Base-by-base conservation (phyloP, 192 early-diverging fungal genomes). In the Piromyces finnis region DNA sequence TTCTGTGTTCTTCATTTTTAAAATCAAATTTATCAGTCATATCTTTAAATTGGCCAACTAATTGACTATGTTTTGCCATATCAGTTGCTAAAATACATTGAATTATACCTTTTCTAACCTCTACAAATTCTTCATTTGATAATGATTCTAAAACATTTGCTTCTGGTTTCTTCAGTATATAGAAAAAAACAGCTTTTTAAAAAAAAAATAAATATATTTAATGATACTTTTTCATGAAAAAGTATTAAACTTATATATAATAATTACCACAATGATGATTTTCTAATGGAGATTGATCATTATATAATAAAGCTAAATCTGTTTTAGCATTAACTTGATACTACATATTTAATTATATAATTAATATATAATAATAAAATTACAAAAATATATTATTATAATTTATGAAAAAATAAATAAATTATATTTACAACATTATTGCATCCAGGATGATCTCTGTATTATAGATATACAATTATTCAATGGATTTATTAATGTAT, bases 21-120 rank as follows among this genome's bases (percentile, higher is more conserved):
- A 83, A 87, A 80, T 83, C 82, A 78, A 88, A 88, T 29, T 77
- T 82, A 22, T 82, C 78, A 12, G 82, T 81, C 28, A 79, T 77
- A 36, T 78, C 79, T 78, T 87, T 87, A 68, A 30, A 51, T 51
- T 51, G 41, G 1, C 41, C 41, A 22, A 51, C 41, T 51, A 51
- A 51, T 22, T 15, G 84, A 29, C 87, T 87, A 80, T 88, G 87
- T 37, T 85, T 85, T 22, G 85, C 84, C 87, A 88, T 87, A 79
- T 88, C 87, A 3, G 87, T 88, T 12, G 87, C 84, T 13, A 88
- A 81, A 77, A 88, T 88, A 81, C 87, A 88, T 32, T 79, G 79
- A 30, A 88, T 83, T 77, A 88, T 82, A n/a, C 83, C 83, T 79
- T 88, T 88, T 77, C 87, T 80, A 22, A 86, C 78, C 28, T 86